Base-by-base conservation (phyloP, 106 monocot species). In the Hemerocallis citrina region DNA sequence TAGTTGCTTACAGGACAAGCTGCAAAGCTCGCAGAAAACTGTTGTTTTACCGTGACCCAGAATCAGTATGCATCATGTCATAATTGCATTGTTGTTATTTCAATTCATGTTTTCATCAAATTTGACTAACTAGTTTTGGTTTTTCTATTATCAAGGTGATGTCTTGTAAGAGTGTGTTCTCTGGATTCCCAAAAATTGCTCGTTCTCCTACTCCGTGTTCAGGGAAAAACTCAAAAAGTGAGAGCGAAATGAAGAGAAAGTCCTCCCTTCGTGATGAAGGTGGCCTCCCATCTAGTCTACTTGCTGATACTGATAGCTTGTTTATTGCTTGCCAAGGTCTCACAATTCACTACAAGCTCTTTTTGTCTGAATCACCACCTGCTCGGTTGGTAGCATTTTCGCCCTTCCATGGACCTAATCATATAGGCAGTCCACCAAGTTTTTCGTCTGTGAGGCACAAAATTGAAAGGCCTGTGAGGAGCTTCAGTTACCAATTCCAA, bases 1-100 rank as follows among this genome's bases (percentile, higher is more conserved):
- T 92, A 12, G 73, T 92, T 51, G 92, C 92, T 28, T 87, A 92
- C 64, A 62, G 92, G 41, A 78, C 87, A 59, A 87, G 75, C 61
- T 84, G 72, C 61, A 77, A 68, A 71, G 92, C 92, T 43, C 68
- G 80, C 29, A 80, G 81, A 64, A 92, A 86, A 51, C 69, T 90
- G 5, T 55, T 85, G 40, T 73, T 80, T 52, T 70, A 84, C 62
- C 65, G 73, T 57, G 92, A 92, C 54, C 77, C 86, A 15, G 92
- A 92, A 84, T 65, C 87, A 11, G 92, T 92, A 73, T 39, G 83
- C 54, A 34, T 30, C 23, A 19, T 14, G 13, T 52, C 25, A 29
- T 13, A 29, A 27, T 28, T 7, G 12, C 9, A 54, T n/a, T 25
- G 12, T 51, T 34, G 12, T 21, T 57, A 1, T 14, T 14, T 34